Evolutionary conservation across 441 rosid species (phyloP).

Genomic region (Daphne laureola): DNA sequence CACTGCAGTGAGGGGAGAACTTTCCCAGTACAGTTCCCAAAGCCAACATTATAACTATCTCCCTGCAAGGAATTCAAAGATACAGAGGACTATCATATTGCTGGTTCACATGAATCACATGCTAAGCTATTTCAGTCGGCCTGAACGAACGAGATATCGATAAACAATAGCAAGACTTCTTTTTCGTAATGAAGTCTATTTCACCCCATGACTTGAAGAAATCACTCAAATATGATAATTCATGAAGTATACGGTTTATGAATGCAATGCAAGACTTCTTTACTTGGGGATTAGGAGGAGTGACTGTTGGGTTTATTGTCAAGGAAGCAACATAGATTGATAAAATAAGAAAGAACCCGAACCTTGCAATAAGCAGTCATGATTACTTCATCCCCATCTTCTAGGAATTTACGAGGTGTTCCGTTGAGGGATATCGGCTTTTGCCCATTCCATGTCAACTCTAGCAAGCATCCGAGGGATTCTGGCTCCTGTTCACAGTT

Average conservation of each 20-base stretch:
- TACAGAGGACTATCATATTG: background rate
- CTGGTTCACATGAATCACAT: background rate
- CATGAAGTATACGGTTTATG: background rate
- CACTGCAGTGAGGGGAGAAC: constrained; percentile 44
- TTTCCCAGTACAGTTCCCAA: constrained; percentile 81
- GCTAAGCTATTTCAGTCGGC: no score
- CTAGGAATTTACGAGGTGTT: constrained; percentile 54
- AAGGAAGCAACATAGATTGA: background rate
- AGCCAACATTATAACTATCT: constrained; percentile 72
- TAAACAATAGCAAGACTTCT: no score
- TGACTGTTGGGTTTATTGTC: no score
- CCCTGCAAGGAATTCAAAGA: constrained; percentile 40
- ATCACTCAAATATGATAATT: background rate
- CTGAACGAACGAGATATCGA: no score
- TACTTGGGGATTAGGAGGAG: background rate
- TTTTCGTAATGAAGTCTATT: background rate
- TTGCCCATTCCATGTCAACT: constrained; percentile 87
- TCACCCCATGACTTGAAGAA: background rate
- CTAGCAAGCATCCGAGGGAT: constrained; percentile 81
- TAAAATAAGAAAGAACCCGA: constrained; percentile 1
- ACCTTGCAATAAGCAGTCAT: constrained; percentile 78
- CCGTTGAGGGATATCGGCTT: constrained; percentile 61
- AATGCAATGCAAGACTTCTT: no score
- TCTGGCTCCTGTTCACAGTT: constrained; percentile 62
- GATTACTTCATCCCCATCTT: constrained; percentile 89